phyloP scores from a whole-genome alignment of 2,329 filamentous ascomycete species.

The Colletotrichum kahawae region DNA sequence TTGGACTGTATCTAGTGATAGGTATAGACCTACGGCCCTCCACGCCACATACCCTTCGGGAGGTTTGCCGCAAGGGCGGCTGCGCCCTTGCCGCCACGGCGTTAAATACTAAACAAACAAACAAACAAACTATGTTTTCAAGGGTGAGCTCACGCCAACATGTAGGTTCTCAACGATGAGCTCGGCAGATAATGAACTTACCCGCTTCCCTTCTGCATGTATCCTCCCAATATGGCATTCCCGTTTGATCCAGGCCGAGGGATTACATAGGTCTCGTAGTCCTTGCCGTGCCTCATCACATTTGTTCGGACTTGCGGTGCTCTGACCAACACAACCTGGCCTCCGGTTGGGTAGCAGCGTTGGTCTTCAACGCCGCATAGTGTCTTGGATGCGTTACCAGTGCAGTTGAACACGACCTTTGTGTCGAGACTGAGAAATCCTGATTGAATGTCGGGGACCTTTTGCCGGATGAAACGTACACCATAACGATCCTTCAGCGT shows the following conservation, averaged over 20 bases:
- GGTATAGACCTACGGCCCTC: too few species aligned
- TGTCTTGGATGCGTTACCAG: slow-evolving; percentile 36
- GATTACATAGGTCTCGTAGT: slow-evolving; percentile 47
- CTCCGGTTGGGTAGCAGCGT: slow-evolving; percentile 45
- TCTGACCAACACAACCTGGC: slow-evolving; percentile 40
- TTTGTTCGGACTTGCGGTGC: slow-evolving; percentile 38
- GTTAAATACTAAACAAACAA: too few species aligned
- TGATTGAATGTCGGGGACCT: slow-evolving; percentile 29
- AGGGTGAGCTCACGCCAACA: background rate
- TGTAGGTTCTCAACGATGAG: background rate
- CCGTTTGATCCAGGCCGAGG: slow-evolving; percentile 40
- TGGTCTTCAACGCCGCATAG: slow-evolving; percentile 40
- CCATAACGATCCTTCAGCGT: slow-evolving; percentile 31
- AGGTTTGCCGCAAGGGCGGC: too few species aligned
- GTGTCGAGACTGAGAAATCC: slow-evolving; percentile 30
- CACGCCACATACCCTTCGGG: too few species aligned
- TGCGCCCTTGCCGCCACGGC: too few species aligned
- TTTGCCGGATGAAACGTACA: slow-evolving; percentile 35
- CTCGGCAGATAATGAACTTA: slow-evolving; percentile 19
- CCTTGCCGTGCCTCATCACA: slow-evolving; percentile 42
- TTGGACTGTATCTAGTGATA: too few species aligned
- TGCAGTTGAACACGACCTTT: slow-evolving; percentile 38
- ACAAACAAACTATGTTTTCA: background rate
- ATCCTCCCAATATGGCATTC: slow-evolving; percentile 42
- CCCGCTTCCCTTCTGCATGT: slow-evolving; percentile 40